These are phyloP conservation scores for Neonectria faginata DNA, from an alignment of 2,329 filamentous ascomycete species.

Conservation along the genomic window DNA sequence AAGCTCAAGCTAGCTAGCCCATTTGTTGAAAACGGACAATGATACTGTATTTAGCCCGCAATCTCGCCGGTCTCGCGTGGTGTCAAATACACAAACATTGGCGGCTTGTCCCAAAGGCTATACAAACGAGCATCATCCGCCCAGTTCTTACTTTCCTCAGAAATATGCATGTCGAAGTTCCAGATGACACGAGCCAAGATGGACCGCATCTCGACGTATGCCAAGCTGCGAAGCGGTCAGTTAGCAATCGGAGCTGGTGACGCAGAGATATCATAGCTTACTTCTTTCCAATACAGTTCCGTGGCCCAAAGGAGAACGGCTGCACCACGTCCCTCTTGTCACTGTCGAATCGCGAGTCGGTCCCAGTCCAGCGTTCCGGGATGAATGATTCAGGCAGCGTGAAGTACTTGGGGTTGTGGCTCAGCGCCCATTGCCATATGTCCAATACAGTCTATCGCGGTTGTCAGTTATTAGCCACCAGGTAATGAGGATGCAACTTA, in stretches of 20 bases:
- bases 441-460: not conserved
- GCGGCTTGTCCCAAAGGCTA: not conserved
- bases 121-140: not conserved
- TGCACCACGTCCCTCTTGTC: not conserved
- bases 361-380: not conserved
- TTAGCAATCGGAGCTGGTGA: not conserved
- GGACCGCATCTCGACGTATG: not conserved
- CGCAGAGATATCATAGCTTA: not conserved
- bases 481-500: not conserved
- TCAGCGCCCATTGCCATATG: not conserved
- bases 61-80: not conserved
- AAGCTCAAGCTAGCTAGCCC: too few relatives aligned
- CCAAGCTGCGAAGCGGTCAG: not conserved
- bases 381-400: not conserved
- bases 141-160: not conserved
- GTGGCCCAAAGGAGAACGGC: not conserved
- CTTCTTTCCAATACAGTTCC: not conserved
- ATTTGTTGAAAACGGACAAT: too few relatives aligned
- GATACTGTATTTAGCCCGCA: not conserved
- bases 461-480: not conserved
- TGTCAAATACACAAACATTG: not conserved
- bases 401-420: not conserved
- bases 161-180: not conserved
- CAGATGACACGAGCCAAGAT: not conserved
- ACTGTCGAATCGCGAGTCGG: not conserved